Base-by-base conservation (phyloP, 2,329 filamentous ascomycete species). In the Xylariaceae sp. region DNA sequence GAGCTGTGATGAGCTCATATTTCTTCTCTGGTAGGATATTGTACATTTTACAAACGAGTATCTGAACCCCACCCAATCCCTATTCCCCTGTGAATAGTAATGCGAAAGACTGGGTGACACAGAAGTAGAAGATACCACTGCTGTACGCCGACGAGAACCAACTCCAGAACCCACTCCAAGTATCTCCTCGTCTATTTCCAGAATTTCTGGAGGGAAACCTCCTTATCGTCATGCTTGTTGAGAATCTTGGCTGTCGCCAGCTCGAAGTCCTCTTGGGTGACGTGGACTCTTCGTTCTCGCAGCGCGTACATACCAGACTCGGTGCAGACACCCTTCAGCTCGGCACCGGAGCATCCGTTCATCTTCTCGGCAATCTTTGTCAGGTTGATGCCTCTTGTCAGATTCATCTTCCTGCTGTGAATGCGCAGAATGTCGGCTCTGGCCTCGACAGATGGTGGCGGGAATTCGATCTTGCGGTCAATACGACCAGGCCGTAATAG, bases 281-380 rank as follows among this genome's bases (percentile, higher is more conserved):
- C 93, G 65, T 98, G 93, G 44, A 98, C 91, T 69, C 93, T 83
- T 62, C 93, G 78, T 72, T 98, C 93, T 55, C 93, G 83, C 51
- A 98, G 76, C 12, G 93, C 93, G 63, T 93, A 98, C 93, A 98
- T 98, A 58, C 93, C 93, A 3, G 93, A 89, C 68, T 98, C 93
- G 34, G 93, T 98, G 66, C 93, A 98, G 36, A 98, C 93, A 72
- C 93, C 93, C 81, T 98, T 98, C 56, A 98, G 71, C 70, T 98
- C 93, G 41, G 93, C 93, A 47, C 93, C 93, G 3, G 90, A 96
- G 69, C 93, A 98, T 38, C 93, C 93, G 61, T 96, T 96, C 93
- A 98, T 98, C 80, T 97, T 97, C 76, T 98, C 93, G 22, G 93
- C 93, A 57, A 97, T 95, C 81, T 98, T 98, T 59, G 80, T 95